A percentile compares a stretch with the other conserved stretches of the same genome.
phyloP scores from a whole-genome alignment of 768 basidiomycete species.

The Strobilomyces dryophilus region DNA sequence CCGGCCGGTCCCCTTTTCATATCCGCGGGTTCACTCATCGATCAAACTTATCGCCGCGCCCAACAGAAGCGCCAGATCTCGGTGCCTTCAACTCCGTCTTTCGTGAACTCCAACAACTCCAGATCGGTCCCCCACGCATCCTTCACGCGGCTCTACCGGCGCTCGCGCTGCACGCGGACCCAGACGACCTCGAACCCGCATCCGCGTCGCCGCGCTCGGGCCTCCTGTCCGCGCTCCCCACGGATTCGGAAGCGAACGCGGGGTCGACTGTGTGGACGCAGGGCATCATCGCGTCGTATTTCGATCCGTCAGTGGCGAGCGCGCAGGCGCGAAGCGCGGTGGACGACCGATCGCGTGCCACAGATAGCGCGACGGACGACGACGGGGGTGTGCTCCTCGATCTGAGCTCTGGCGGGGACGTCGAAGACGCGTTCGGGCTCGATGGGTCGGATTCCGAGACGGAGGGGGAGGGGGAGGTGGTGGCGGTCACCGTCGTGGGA shows the following conservation, averaged over 20 bases:
- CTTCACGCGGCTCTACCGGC: slow-evolving; percentile 17
- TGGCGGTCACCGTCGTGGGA: slow-evolving; percentile 26
- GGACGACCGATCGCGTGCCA: slow-evolving; percentile 24
- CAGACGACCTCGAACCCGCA: slow-evolving; percentile 8
- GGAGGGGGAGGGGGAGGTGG: slow-evolving; percentile 34
- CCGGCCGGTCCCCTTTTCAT: slow-evolving; percentile 8
- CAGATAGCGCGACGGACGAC: slow-evolving; percentile 19
- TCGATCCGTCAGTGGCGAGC: slow-evolving; percentile 34
- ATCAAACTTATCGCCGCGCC: not conserved
- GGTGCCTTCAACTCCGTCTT: slow-evolving; percentile 70
- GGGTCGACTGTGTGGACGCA: slow-evolving; percentile 68
- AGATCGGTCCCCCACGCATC: slow-evolving; percentile 38
- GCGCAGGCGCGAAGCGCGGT: slow-evolving; percentile 22
- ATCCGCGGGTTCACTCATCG: slow-evolving; percentile 4
- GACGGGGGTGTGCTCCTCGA: not conserved
- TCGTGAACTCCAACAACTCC: slow-evolving; percentile 57
- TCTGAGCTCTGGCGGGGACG: not conserved
- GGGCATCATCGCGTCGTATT: slow-evolving; percentile 54
- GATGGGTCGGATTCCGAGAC: slow-evolving; percentile 33
- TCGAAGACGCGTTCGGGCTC: slow-evolving; percentile 9
- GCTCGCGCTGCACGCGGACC: slow-evolving; percentile 5
- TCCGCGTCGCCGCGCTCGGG: slow-evolving; percentile 26
- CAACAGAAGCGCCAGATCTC: slow-evolving; percentile 61
- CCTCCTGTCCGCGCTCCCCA: slow-evolving; percentile 20
- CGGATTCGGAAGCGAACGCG: slow-evolving; percentile 37